Base-by-base conservation (phyloP, 2,329 filamentous ascomycete species). In the Amesomyces nigricolor region DNA sequence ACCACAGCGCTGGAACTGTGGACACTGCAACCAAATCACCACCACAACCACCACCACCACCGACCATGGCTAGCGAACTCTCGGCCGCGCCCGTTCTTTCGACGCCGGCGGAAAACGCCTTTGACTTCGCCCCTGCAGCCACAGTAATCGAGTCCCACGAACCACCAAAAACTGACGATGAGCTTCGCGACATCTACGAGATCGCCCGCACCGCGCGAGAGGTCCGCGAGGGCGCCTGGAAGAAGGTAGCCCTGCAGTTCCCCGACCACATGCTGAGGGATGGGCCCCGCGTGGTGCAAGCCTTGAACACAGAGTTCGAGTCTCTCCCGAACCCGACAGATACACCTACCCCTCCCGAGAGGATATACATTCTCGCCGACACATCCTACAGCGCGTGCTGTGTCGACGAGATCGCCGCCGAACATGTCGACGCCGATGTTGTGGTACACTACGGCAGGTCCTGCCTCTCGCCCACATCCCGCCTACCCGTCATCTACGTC, bases 341-440 rank as follows among this genome's bases (percentile, higher is more conserved):
- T 4, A 4, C 19, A 5, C 2, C 42, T 0, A 10, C 13, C 16
- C 1, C 26, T 13, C 19, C 47, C 8, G 66, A 67, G 30, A 68
- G 78, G 59, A 77, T 97, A 51, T 95, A 88, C 64, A 91, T 99
- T 58, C 76, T 99, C 16, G 94, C 87, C 32, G 94, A 99, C 70
- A 97, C 94, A 2, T 96, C 92, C 2, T 99, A 97, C 71, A 95
- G 94, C 57, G 87, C 92, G 0, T 99, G 94, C 73, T 99, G 94
- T 66, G 91, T 97, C 16, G 94, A 99, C 66, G 94, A 99, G 73
- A 86, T 97, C 40, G 94, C 94, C 0, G 94, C 94, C 2, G 91
- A 99, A 70, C 94, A 99, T 69, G 87, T 90, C 14, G 81, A 90
- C 65, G 91, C 94, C 6, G 87, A 97, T 59, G 89, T 91, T 0